phyloP scores from a whole-genome alignment of 1,284 basidiomycete genomes.

The Leccinum colubrinum region DNA sequence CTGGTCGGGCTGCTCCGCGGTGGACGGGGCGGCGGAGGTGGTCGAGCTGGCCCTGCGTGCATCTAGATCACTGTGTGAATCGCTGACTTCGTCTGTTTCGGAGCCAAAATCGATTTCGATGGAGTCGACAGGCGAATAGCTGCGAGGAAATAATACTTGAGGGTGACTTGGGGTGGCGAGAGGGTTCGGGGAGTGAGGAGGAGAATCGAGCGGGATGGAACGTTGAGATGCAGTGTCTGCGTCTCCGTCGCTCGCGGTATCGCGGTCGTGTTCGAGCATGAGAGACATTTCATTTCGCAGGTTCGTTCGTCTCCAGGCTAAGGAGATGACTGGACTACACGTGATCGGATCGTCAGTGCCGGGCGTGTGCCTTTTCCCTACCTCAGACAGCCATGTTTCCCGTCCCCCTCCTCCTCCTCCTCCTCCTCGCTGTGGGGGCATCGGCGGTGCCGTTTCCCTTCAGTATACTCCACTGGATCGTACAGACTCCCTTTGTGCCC shows the following conservation, averaged over 20 bases:
- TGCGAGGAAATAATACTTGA: conserved; percentile 40
- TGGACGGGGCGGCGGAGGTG: conserved; percentile 50
- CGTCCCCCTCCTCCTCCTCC: conserved; percentile 3
- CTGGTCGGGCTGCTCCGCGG: conserved; percentile 16
- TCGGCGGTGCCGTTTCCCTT: conserved; percentile 24
- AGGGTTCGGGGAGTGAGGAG: conserved; percentile 46
- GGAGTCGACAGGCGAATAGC: conserved; percentile 46
- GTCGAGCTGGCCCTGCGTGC: conserved; percentile 42
- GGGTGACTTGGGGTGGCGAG: conserved; percentile 30
- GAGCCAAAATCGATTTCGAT: conserved; percentile 53
- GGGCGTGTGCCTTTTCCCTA: not conserved
- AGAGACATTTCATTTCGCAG: not conserved
- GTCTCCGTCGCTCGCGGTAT: conserved; percentile 42
- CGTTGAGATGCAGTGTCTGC: conserved; percentile 78
- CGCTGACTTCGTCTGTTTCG: conserved; percentile 50
- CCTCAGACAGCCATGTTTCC: conserved; percentile 1
- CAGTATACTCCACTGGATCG: conserved; percentile 6
- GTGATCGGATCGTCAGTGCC: conserved; percentile 14
- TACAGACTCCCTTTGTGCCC: conserved; percentile 17
- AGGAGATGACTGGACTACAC: conserved; percentile 7
- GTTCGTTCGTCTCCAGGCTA: not conserved
- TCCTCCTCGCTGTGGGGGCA: conserved; percentile 16
- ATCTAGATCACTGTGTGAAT: conserved; percentile 35
- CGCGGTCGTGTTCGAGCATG: conserved; percentile 4
- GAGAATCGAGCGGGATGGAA: conserved; percentile 72